A percentile compares a stretch with the other conserved stretches of the same genome.
Conservation (phyloP, 2,329 filamentous ascomycete genomes). For the Lasiodiplodia citricola region DNA sequence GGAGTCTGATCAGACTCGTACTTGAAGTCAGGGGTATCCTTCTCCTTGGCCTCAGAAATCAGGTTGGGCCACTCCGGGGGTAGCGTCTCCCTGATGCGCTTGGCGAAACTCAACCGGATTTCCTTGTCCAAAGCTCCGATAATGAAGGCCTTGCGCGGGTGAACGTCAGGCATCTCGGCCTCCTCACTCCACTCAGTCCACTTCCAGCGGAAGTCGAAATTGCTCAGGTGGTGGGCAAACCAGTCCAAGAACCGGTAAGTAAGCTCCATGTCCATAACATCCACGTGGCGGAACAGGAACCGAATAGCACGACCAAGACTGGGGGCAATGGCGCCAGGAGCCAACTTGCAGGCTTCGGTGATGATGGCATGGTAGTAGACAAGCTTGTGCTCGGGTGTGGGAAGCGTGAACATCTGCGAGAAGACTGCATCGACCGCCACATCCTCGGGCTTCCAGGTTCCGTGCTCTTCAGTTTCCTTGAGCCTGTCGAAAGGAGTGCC, state of each 20-base stretch:
- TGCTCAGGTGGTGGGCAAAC: slow-evolving; percentile 97
- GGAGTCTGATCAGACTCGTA: slow-evolving; percentile 77
- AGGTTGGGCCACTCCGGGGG: slow-evolving; percentile 81
- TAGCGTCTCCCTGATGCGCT: slow-evolving; percentile 91
- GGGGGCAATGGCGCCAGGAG: slow-evolving; percentile 93
- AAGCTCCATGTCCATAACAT: slow-evolving; percentile 85
- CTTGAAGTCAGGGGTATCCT: slow-evolving; percentile 96
- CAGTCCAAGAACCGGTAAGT: slow-evolving; percentile 90
- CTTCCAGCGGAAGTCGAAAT: slow-evolving; percentile 99
- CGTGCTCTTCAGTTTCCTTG: slow-evolving; percentile 68
- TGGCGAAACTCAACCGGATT: slow-evolving; percentile 93
- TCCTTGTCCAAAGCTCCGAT: slow-evolving; percentile 92
- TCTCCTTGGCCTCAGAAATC: slow-evolving; percentile 86
- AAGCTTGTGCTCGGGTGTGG: slow-evolving; percentile 85
- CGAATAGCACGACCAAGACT: slow-evolving; percentile 92
- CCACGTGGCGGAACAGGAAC: slow-evolving; percentile 82
- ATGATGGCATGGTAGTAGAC: slow-evolving; percentile 97
- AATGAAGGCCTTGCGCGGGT: slow-evolving; percentile 94
- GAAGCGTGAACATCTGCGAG: slow-evolving; percentile 89
- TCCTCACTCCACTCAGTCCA: slow-evolving; percentile 95
- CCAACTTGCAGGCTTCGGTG: slow-evolving; percentile 94
- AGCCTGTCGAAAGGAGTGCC: slow-evolving; percentile 92
- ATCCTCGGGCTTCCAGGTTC: slow-evolving; percentile 97
- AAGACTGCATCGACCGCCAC: slow-evolving; percentile 97
- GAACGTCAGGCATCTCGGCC: slow-evolving; percentile 73